Percentiles rank a stretch among this genome's conserved stretches.
These are phyloP conservation scores for Linnemannia exigua DNA, from an alignment of 192 early-diverging fungal genomes.

Conservation along the genomic window DNA sequence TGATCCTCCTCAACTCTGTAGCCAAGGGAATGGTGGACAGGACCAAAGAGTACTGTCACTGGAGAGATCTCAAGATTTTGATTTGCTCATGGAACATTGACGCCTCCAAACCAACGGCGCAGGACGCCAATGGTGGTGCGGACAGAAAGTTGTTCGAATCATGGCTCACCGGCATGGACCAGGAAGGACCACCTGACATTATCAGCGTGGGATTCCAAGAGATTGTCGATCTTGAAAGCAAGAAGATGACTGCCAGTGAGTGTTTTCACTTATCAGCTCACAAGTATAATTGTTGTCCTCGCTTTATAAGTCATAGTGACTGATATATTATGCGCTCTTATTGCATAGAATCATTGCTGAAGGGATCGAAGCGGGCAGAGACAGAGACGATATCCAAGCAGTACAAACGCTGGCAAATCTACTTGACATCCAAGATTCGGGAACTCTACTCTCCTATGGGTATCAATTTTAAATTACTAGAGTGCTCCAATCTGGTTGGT, in stretches of 20 bases:
- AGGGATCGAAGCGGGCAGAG: slow-evolving; percentile 69
- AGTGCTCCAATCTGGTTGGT: slow-evolving; percentile 89
- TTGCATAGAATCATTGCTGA: slow-evolving; percentile 65
- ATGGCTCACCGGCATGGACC: slow-evolving; percentile 64
- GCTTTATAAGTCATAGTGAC: neutral
- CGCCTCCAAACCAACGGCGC: slow-evolving; percentile 85
- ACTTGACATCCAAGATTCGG: slow-evolving; percentile 72
- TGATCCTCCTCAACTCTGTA: slow-evolving; percentile 13
- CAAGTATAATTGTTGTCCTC: neutral
- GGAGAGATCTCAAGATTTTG: slow-evolving; percentile 77
- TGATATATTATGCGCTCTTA: neutral
- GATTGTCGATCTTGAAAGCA: slow-evolving; percentile 86
- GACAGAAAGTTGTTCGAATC: slow-evolving; percentile 58
- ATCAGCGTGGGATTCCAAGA: slow-evolving; percentile 91
- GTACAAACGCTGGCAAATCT: slow-evolving; percentile 88
- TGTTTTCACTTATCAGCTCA: neutral
- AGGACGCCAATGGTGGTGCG: slow-evolving; percentile 71
- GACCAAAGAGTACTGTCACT: slow-evolving; percentile 72
- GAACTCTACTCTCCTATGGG: slow-evolving; percentile 63
- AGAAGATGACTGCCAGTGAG: slow-evolving; percentile 84
- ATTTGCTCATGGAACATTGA: slow-evolving; percentile 97
- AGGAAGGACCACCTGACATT: slow-evolving; percentile 75
- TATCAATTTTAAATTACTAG: slow-evolving; percentile 70
- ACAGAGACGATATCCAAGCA: slow-evolving; percentile 74
- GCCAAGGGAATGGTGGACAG: slow-evolving; percentile 73